A percentile compares a stretch with the other conserved stretches of the same genome.
phyloP scores from a whole-genome alignment of 192 early-diverging fungal species.

The Podila minutissima region DNA sequence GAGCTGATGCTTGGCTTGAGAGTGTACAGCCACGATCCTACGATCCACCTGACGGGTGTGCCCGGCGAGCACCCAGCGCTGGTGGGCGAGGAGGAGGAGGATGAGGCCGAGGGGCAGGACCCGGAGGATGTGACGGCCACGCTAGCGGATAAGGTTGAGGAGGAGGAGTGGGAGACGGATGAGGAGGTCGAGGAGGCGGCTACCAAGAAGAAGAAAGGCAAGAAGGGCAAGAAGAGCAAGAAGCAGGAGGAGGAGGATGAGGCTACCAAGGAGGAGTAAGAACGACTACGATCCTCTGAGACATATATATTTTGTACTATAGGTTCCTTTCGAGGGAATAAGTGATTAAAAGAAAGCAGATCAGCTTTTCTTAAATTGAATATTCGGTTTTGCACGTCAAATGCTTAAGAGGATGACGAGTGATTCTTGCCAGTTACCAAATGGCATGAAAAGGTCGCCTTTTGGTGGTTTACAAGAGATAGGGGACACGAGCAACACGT shows the following conservation, averaged over 20 bases:
- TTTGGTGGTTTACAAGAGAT: no score
- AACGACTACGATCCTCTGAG: no score
- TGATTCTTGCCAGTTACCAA: no score
- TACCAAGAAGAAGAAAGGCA: not conserved
- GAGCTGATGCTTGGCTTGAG: slow-evolving; percentile 24
- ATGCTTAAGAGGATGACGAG: no score
- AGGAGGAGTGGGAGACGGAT: not conserved
- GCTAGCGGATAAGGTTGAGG: slow-evolving; percentile 7
- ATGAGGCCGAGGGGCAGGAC: not conserved
- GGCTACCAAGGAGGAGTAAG: not conserved
- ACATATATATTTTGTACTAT: not conserved
- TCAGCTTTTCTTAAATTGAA: no score
- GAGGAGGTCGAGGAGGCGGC: not conserved
- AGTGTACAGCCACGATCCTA: slow-evolving; percentile 24
- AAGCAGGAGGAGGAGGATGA: not conserved
- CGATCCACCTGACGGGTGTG: not conserved
- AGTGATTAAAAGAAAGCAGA: no score
- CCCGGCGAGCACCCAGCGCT: slow-evolving; percentile 3
- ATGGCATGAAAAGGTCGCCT: no score
- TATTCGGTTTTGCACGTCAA: no score
- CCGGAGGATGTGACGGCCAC: slow-evolving; percentile 15
- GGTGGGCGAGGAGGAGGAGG: not conserved
- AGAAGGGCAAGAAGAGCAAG: not conserved
- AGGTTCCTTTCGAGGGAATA: not conserved
- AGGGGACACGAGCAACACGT: no score